Conservation (phyloP, 2,329 filamentous ascomycete genomes). For the Hyphodiscus sp. region DNA sequence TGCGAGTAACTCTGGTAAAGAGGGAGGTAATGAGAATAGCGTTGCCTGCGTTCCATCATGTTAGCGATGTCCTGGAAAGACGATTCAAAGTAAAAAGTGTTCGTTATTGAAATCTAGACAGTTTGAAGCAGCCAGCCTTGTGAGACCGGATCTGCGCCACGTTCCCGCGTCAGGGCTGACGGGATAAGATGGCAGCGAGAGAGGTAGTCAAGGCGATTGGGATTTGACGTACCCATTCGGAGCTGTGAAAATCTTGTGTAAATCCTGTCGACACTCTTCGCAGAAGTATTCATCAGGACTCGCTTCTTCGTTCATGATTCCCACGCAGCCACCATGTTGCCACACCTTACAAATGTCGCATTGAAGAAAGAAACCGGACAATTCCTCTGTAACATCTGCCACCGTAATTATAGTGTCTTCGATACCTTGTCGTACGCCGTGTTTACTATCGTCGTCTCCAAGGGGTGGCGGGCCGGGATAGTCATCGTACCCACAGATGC, state of each 20-base stretch:
- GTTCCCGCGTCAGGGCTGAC: slow-evolving; percentile 26
- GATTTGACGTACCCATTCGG: slow-evolving; percentile 68
- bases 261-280: slow-evolving; percentile 85
- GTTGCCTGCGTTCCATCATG: slow-evolving; percentile 44
- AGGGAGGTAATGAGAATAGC: slow-evolving; percentile 60
- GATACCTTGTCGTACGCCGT: slow-evolving; percentile 48
- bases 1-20: slow-evolving; percentile 47
- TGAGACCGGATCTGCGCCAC: slow-evolving; percentile 30
- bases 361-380: slow-evolving; percentile 94
- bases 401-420: slow-evolving; percentile 50
- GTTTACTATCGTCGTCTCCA: slow-evolving; percentile 48
- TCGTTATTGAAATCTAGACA: slow-evolving; percentile 4
- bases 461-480: slow-evolving; percentile 73
- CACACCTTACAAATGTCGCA: slow-evolving; percentile 97
- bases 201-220: slow-evolving; percentile 16
- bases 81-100: slow-evolving; percentile 5
- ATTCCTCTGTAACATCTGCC: slow-evolving; percentile 59
- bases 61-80: slow-evolving; percentile 31
- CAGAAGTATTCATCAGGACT: slow-evolving; percentile 98
- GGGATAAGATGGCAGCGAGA: slow-evolving; percentile 14
- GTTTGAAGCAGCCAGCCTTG: slow-evolving; percentile 26
- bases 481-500: slow-evolving; percentile 89
- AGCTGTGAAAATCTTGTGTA: slow-evolving; percentile 77
- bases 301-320: slow-evolving; percentile 88
- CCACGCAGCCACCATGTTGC: slow-evolving; percentile 97